Base-by-base conservation (phyloP, 2,329 filamentous ascomycete genomes). In the Leptographium procerum region DNA sequence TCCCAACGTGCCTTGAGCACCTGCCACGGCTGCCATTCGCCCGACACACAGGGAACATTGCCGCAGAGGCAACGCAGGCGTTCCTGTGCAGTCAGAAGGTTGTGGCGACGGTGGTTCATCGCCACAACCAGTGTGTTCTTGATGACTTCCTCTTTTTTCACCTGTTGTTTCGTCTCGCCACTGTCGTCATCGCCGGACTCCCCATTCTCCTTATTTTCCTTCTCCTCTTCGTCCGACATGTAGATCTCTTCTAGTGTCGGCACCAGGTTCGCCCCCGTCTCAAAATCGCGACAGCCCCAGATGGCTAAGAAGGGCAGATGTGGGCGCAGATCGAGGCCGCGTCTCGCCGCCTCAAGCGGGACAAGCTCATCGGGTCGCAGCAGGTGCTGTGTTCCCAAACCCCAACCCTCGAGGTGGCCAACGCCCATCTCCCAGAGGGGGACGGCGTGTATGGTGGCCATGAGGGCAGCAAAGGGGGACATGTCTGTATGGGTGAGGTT, bases 261-360 rank as follows among this genome's bases (percentile, higher is more conserved):
- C 43, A 61, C 59, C 9, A 81, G 65, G 66, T 83, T 78, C 61
- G 72, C 67, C 54, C 80, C 76, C 1, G 75, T 81, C 5, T 67
- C 54, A 56, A 74, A 76, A 68, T 87, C 76, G 31, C 85, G 71
- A 66, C 79, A 79, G 1, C 87, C 87, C 75, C 81, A 88, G 19
- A 81, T 61, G 63, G 84, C 74, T 76, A 88, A 84, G 59, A 77
- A 72, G 16, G 77, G 84, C 22, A 62, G 16, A 40, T 64, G 62
- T 14, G 19, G 73, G 64, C 80, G 75, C 14, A 72, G 61, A 57
- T 84, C 74, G n/a, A 88, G 67, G 26, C 75, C 29, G 19, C 86
- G 72, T 19, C 75, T 70, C 0, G 78, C 68, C 0, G 77, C 72
- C 65, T 90, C 86, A 14, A 73, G 65, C 48, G 81, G 70, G 26